Base-by-base conservation (phyloP, 169 alveolate genomes). In the Eimeria brunetti region DNA sequence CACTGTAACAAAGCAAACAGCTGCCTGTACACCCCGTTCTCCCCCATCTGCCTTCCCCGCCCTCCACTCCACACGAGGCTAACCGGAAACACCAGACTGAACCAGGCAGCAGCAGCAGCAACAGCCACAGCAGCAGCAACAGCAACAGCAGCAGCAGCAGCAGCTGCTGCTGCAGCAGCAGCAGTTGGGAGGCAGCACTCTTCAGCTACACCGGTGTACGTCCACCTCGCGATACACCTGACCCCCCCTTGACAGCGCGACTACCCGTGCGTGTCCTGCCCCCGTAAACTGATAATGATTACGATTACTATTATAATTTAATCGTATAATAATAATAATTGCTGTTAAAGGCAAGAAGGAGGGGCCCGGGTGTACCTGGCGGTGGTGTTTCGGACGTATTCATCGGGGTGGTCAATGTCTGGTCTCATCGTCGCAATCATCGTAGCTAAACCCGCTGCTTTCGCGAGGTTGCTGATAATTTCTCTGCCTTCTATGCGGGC, bases 391-490 rank as follows among this genome's bases (percentile, higher is more conserved):
- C 99, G 97, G 14, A 99, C 99, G 97, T 99, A 99, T 97, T 99
- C 99, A 97, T 99, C 99, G n/a, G 99, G 99, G 96, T 99, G 99
- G 97, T 99, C 99, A 64, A 99, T 99, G 96, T 99, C 99, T 1
- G 99, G 99, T 71, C 99, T 97, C 99, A 99, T 98, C 49, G 99
- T 99, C n/a, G 99, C 99, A 84, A 99, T 99, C 99, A 99, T 99
- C 16, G 99, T 99, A 1, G 99, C 99, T 71, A 99, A 97, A 16
- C 99, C 99, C 0, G 99, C 99, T 71, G 99, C 99, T 94, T 98
- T 98, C 14, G 97, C 95, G 16, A 90, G 97, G 96, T 99, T 99
- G 76, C 99, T 98, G 85, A 99, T 99, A 62, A 99, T 99, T 95
- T 99, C 99, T 94, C 99, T 96, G 16, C 99, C 99, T 97, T 99